Conservation (phyloP, 2,329 filamentous ascomycete species). For the Monosporascus ibericus region DNA sequence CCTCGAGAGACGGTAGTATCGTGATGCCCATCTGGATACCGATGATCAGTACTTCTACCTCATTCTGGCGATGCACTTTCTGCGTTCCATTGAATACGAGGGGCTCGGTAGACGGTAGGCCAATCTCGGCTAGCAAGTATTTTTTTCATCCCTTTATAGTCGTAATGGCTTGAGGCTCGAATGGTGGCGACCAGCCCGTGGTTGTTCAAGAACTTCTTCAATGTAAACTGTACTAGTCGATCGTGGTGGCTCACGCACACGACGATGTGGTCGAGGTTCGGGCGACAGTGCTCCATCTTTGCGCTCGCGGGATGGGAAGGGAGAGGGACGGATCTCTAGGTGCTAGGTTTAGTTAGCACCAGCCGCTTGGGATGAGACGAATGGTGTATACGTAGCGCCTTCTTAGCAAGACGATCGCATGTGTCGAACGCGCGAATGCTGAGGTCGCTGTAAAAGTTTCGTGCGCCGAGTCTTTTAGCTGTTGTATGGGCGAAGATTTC, state of each 20-base stretch:
- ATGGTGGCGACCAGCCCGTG: not conserved
- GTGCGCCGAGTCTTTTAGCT: no score
- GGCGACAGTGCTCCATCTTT: not conserved
- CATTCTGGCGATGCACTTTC: not conserved
- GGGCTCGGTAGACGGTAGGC: not conserved
- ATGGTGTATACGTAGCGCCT: no score
- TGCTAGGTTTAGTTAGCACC: no score
- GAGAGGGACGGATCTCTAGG: no score
- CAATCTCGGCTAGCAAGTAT: not conserved
- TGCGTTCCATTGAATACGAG: not conserved
- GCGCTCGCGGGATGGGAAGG: not conserved
- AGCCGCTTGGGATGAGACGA: no score
- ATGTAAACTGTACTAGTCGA: not conserved
- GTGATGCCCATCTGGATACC: not conserved
- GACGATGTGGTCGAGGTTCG: not conserved
- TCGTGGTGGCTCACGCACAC: not conserved
- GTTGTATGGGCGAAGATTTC: no score
- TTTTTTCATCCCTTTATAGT: not conserved
- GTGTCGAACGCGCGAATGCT: no score
- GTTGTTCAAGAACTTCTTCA: not conserved
- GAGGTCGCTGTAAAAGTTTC: no score
- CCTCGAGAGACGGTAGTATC: not conserved
- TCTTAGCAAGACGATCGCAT: no score
- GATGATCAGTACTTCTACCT: not conserved
- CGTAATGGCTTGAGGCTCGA: slow-evolving; percentile 1